Base-by-base conservation (phyloP, 2,329 filamentous ascomycete species). In the Ramularia endophylla region DNA sequence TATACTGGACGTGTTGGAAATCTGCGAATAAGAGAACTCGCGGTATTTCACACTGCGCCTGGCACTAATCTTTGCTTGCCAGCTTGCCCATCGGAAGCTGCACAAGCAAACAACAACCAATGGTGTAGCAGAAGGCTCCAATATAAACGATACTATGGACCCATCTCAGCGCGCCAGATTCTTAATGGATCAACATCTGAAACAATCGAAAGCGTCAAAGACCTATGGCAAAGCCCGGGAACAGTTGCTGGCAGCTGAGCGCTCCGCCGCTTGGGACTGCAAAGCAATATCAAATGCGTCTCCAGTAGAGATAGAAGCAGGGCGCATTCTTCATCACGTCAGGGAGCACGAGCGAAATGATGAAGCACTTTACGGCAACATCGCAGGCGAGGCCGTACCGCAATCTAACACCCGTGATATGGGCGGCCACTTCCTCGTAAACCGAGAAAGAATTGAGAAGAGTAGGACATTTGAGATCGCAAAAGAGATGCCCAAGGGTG, bases 401-500 rank as follows among this genome's bases (percentile, higher is more conserved):
- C 56, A 47, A 3, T 43, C 54, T 1, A 40, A 62, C 0, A 65
- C 65, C 4, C 55, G 56, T n/a, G 68, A 72, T 38, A 69, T 71
- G 66, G 69, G 69, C 8, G 69, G 68, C 6, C 66, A 67, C 27
- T 71, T 69, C 42, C 56, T 72, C 3, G 65, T 65, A 15, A 70
- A 70, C 53, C 65, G 65, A 44, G 48, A 57, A 3, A 59, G 64
- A 2, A 70, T 72, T 35, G 61, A 67, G 32, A 61, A 69, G 34
- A 85, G 82, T 7, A 61, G 66, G 31, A 56, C 87, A 11, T 77
- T 80, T 51, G 51, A 67, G 19, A 71, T 83, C 18, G 74, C 79
- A 5, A 66, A 65, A 22, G 57, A 61, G 42, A 74, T 85, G 68
- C 84, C 84, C 30, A 88, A 88, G 61, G 84, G 83, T 2, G 74